A percentile compares a stretch with the other conserved stretches of the same genome.
Conservation (phyloP, 176 grass and related monocot genomes). For the Oryza glumipatula region DNA sequence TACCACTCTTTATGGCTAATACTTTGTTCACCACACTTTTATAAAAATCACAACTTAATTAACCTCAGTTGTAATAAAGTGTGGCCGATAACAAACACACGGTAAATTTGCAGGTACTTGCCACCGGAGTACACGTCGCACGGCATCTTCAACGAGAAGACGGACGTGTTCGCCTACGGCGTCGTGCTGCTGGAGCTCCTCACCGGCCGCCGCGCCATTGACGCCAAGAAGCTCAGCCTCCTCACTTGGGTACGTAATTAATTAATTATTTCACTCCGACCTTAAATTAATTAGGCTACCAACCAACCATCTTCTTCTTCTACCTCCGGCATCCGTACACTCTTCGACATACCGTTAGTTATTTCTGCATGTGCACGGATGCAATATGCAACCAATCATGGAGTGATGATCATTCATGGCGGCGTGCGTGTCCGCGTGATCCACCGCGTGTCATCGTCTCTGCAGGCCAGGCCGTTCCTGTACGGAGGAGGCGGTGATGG, state of each 20-base stretch:
- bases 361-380: neutral
- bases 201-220: conserved; percentile 65
- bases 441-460: too few relatives aligned
- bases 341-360: too few relatives aligned
- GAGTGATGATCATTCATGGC: neutral
- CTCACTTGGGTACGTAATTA: conserved; percentile 46
- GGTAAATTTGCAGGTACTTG: conserved; percentile 47
- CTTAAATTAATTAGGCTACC: neutral
- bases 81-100: too few relatives aligned
- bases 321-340: neutral
- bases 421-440: neutral
- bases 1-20: too few relatives aligned
- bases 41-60: too few relatives aligned
- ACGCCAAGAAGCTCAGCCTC: conserved; percentile 61
- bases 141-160: conserved; percentile 91
- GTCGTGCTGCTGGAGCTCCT: conserved; percentile 76
- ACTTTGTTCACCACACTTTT: too few relatives aligned
- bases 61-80: too few relatives aligned
- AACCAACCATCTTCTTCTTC: neutral
- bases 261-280: too few relatives aligned
- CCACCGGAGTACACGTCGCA: conserved; percentile 81
- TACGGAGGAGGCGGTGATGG: conserved; percentile 8
- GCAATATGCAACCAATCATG: neutral
- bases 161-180: conserved; percentile 71
- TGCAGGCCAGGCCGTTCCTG: conserved; percentile 57